Evolutionary conservation across 345 rosid species (phyloP).

Genomic region (Dovyalis caffra): DNA sequence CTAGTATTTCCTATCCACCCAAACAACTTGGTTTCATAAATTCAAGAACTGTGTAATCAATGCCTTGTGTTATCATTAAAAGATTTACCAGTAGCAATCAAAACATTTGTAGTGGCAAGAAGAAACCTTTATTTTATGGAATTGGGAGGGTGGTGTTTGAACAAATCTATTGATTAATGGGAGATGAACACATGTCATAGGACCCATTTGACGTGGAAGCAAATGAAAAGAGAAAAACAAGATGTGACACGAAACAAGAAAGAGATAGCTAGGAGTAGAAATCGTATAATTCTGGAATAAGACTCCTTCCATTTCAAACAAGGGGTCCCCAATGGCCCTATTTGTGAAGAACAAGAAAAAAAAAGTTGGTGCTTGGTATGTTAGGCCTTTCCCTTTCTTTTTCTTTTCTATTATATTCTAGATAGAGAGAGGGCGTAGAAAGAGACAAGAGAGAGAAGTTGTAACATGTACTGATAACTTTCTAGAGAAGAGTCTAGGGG

Average conservation of each 20-base stretch:
- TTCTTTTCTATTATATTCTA: too few relatives aligned
- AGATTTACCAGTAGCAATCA: neutral
- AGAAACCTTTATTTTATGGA: neutral
- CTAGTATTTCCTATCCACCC: too few relatives aligned
- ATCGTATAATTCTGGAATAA: too few relatives aligned
- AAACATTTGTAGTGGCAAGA: neutral
- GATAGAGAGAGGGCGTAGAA: neutral
- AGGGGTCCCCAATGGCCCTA: neutral
- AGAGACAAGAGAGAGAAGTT: neutral
- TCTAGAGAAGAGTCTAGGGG: constrained; percentile 3
- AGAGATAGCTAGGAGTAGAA: too few relatives aligned
- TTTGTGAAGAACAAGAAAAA: neutral
- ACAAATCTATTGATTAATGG: neutral
- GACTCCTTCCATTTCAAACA: too few relatives aligned
- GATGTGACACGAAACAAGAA: neutral
- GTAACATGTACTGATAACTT: neutral
- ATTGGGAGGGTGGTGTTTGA: neutral
- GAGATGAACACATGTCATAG: neutral
- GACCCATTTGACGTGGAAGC: neutral
- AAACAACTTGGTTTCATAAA: neutral
- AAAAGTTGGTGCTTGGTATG: too few relatives aligned
- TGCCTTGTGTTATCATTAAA: neutral
- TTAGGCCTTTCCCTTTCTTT: neutral
- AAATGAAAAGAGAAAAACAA: neutral
- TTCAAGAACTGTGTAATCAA: too few relatives aligned